A percentile compares a stretch with the other conserved stretches of the same genome.
Conservation (phyloP, 2,329 filamentous ascomycete species). For the Botrytis galanthina region DNA sequence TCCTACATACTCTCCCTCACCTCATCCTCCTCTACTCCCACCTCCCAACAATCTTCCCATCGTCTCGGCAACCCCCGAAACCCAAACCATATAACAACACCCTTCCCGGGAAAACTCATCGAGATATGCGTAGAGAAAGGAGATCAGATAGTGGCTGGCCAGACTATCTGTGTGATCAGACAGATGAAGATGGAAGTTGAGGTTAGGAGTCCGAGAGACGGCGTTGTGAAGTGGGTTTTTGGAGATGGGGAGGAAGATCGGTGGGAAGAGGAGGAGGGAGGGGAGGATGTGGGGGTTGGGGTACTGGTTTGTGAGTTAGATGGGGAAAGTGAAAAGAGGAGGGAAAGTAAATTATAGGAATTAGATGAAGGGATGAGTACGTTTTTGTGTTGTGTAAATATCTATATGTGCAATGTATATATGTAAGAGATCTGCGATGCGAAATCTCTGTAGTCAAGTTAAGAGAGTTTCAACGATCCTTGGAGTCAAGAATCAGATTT, state of each 20-base stretch:
- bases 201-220: neutral
- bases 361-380: too few relatives aligned
- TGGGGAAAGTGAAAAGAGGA: neutral
- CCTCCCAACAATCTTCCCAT: slow-evolving; percentile 34
- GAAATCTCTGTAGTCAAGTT: too few relatives aligned
- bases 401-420: too few relatives aligned
- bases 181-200: slow-evolving; percentile 18
- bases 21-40: slow-evolving; percentile 44
- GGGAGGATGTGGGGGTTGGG: neutral
- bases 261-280: neutral
- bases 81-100: neutral
- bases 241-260: neutral
- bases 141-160: neutral
- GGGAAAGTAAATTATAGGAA: neutral
- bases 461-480: too few relatives aligned
- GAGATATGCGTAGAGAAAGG: neutral
- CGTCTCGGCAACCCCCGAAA: neutral
- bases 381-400: too few relatives aligned
- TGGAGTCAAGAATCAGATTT: too few relatives aligned
- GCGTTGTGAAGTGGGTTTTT: neutral
- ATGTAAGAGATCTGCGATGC: too few relatives aligned
- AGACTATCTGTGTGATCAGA: neutral
- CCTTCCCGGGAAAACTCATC: slow-evolving; percentile 2
- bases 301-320: slow-evolving; percentile 7
- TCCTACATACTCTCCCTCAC: slow-evolving; percentile 44